Conservation (phyloP, 2,329 filamentous ascomycete genomes). For the Trichophyton verrucosum region DNA sequence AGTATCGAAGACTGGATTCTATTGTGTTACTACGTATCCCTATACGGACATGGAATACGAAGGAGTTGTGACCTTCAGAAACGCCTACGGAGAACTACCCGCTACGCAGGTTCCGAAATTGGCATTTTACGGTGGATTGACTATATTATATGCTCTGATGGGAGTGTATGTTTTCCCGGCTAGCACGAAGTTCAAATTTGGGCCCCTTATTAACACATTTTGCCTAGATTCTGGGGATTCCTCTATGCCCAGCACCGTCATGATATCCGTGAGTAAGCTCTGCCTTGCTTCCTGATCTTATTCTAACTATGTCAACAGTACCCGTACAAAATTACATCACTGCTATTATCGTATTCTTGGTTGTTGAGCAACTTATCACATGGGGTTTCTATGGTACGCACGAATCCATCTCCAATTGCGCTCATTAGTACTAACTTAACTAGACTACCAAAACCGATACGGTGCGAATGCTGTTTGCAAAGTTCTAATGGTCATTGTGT, state of each 20-base stretch:
- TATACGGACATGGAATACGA: constrained; percentile 57
- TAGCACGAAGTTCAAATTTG: neutral
- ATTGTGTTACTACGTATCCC: constrained; percentile 72
- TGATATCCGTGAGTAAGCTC: constrained; percentile 58
- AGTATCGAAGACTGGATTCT: constrained; percentile 86
- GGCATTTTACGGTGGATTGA: constrained; percentile 90
- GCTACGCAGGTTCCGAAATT: constrained; percentile 94
- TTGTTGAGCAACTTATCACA: constrained; percentile 93
- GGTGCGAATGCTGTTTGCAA: constrained; percentile 75
- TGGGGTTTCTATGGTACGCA: constrained; percentile 88
- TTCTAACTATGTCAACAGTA: constrained; percentile 42
- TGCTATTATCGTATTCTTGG: constrained; percentile 84
- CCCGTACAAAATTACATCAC: constrained; percentile 99
- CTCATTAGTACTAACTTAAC: constrained; percentile 23
- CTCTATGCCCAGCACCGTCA: constrained; percentile 87
- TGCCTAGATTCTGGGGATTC: constrained; percentile 69
- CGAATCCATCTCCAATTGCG: neutral
- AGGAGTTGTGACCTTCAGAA: constrained; percentile 80
- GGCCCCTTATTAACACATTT: neutral
- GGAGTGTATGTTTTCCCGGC: constrained; percentile 43
- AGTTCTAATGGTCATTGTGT: constrained; percentile 79
- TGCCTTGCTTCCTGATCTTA: neutral
- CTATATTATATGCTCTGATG: constrained; percentile 83
- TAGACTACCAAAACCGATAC: constrained; percentile 83
- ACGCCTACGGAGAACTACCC: constrained; percentile 89